A percentile compares a stretch with the other conserved stretches of the same genome.
Evolutionary conservation across 345 rosid genomes (phyloP).

Genomic region (Cardiospermum halicacabum): DNA sequence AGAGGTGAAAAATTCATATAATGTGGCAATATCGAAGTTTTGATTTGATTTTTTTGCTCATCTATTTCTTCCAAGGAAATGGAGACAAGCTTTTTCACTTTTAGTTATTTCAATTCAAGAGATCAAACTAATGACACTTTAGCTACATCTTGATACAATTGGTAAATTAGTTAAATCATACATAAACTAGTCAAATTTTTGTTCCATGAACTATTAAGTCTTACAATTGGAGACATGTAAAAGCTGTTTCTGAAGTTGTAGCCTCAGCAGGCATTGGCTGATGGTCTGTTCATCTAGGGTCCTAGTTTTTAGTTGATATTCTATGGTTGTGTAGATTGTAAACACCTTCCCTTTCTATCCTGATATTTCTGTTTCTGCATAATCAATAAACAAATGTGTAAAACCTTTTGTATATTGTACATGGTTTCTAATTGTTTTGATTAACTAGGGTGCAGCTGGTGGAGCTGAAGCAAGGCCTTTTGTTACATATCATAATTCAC

Average conservation of each 20-base stretch:
- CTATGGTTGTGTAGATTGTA: not conserved
- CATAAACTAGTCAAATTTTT: not conserved
- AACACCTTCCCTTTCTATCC: not conserved
- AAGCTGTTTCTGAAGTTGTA: not conserved
- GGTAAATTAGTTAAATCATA: not conserved
- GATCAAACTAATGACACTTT: not conserved
- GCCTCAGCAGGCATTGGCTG: not conserved
- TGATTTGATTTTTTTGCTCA: not conserved
- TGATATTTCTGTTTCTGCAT: not conserved
- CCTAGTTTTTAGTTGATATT: not conserved
- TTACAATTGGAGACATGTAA: not conserved
- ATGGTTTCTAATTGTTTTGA: constrained; percentile 38
- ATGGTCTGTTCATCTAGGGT: not conserved
- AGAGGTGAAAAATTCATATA: not conserved
- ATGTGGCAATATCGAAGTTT: not conserved
- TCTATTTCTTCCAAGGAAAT: not conserved
- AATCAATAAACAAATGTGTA: not conserved
- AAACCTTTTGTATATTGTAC: constrained; percentile 11
- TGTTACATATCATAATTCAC: constrained; percentile 88
- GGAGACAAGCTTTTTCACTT: not conserved
- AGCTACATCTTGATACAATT: not conserved
- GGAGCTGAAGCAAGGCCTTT: constrained; percentile 99
- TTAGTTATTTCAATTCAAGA: not conserved
- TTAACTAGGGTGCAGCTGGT: constrained; percentile 95
- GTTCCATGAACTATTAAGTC: not conserved